These are phyloP conservation scores for Mucor plumbeus DNA, from an alignment of 371 early-diverging fungal genomes.

Conservation along the genomic window DNA sequence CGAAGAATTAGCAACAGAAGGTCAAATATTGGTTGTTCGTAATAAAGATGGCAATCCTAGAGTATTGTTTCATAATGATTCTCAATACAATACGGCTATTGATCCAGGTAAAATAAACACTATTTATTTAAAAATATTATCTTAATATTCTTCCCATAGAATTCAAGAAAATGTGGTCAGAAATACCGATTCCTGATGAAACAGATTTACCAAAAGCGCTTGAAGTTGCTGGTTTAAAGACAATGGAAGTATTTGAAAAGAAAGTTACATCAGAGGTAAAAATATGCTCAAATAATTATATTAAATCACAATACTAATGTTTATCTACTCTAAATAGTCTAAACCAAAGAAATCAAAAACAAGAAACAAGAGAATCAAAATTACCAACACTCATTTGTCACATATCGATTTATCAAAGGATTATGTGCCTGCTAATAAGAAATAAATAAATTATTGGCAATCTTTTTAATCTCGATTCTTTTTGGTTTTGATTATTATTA, in stretches of 20 bases:
- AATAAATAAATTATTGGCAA: slow-evolving; percentile 11
- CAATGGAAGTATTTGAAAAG: slow-evolving; percentile 76
- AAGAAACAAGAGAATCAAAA: slow-evolving; percentile 77
- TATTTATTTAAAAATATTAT: not conserved
- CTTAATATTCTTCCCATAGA: slow-evolving; percentile 39
- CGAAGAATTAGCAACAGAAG: slow-evolving; percentile 71
- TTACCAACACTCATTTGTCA: slow-evolving; percentile 87
- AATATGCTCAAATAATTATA: not conserved
- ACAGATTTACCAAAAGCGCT: slow-evolving; percentile 76
- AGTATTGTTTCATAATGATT: slow-evolving; percentile 75
- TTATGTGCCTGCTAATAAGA: slow-evolving; percentile 59
- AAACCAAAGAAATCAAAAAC: slow-evolving; percentile 70
- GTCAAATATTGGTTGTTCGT: slow-evolving; percentile 73
- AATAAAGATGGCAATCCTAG: slow-evolving; percentile 80
- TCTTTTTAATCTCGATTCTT: not conserved
- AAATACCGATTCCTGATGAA: slow-evolving; percentile 77
- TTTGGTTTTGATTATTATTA: no score
- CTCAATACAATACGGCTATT: slow-evolving; percentile 64
- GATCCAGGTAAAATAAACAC: slow-evolving; percentile 55
- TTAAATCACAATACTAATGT: not conserved
- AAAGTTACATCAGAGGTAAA: slow-evolving; percentile 62
- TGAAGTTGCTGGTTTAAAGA: slow-evolving; percentile 74
- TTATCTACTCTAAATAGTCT: slow-evolving; percentile 27
- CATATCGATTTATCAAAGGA: slow-evolving; percentile 83
- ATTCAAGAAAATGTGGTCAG: slow-evolving; percentile 77